These are phyloP conservation scores for Boletus bicolor DNA, from an alignment of 768 basidiomycete species.

Conservation along the genomic window DNA sequence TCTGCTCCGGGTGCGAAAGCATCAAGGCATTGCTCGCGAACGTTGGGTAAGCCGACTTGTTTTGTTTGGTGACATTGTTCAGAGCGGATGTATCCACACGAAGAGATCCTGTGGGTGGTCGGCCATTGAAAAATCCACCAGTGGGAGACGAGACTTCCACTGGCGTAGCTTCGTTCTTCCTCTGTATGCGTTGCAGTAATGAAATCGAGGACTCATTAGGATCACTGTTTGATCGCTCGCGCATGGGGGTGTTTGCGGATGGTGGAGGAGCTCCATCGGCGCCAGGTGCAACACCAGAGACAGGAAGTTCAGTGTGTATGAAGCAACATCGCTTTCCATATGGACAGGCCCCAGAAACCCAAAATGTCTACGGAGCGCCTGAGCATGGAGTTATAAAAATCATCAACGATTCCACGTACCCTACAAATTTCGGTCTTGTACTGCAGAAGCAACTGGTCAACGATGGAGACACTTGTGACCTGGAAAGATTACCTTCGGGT, in stretches of 20 bases:
- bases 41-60: slow-evolving; percentile 81
- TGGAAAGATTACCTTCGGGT: slow-evolving; percentile 69
- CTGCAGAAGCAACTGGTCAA: slow-evolving; percentile 37
- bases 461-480: background rate
- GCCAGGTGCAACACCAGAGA: slow-evolving; percentile 54
- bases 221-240: slow-evolving; percentile 77
- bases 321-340: slow-evolving; percentile 93
- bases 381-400: slow-evolving; percentile 1
- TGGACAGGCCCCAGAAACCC: slow-evolving; percentile 90
- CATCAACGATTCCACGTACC: slow-evolving; percentile 40
- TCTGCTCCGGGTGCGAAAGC: slow-evolving; percentile 55
- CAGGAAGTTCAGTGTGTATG: slow-evolving; percentile 84
- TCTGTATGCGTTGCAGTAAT: slow-evolving; percentile 74
- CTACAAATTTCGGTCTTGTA: slow-evolving; percentile 95
- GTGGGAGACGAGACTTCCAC: slow-evolving; percentile 45
- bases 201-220: slow-evolving; percentile 71
- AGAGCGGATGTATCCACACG: slow-evolving; percentile 72
- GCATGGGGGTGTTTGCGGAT: slow-evolving; percentile 48
- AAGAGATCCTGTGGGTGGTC: slow-evolving; percentile 67
- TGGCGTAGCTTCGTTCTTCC: slow-evolving; percentile 58
- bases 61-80: slow-evolving; percentile 60
- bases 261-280: slow-evolving; percentile 53
- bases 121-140: slow-evolving; percentile 49
- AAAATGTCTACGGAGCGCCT: slow-evolving; percentile 64
- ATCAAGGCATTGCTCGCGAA: slow-evolving; percentile 48